Percentiles rank a stretch among this genome's conserved stretches.
Evolutionary conservation across 2,329 filamentous ascomycete species (phyloP).

Genomic region (Cladosporium sp.): DNA sequence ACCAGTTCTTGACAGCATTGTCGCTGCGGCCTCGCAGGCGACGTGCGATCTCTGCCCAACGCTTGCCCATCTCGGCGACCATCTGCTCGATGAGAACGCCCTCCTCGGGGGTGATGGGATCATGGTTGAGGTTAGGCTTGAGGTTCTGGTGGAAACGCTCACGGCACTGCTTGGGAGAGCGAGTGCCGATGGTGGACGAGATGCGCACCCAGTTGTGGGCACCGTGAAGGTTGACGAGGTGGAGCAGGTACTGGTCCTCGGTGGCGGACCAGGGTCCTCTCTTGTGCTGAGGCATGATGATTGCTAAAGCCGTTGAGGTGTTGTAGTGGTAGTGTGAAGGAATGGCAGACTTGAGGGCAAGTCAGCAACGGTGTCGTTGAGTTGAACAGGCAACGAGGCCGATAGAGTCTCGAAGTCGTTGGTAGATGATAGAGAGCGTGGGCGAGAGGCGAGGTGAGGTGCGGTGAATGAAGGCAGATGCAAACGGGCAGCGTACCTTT

Average conservation of each 20-base stretch:
- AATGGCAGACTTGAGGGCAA: conserved; percentile 14
- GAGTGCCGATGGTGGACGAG: conserved; percentile 66
- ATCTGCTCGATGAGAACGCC: conserved; percentile 69
- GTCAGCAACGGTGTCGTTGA: conserved; percentile 13
- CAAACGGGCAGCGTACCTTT: conserved; percentile 14
- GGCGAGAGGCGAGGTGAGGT: conserved; percentile 8
- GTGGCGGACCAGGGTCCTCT: conserved; percentile 79
- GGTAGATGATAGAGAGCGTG: conserved; percentile 13
- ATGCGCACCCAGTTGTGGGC: conserved; percentile 89
- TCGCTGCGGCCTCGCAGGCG: conserved; percentile 79
- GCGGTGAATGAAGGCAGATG: conserved; percentile 3
- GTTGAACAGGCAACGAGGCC: conserved; percentile 17
- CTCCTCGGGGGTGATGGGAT: conserved; percentile 75
- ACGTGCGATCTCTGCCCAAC: conserved; percentile 90
- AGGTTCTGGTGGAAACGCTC: conserved; percentile 94
- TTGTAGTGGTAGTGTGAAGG: conserved; percentile 7
- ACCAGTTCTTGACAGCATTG: conserved; percentile 97
- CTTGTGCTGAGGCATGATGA: conserved; percentile 52
- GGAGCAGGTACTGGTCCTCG: conserved; percentile 68
- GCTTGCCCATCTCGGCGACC: conserved; percentile 74
- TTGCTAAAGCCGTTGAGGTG: conserved; percentile 16
- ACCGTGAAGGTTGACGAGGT: conserved; percentile 67
- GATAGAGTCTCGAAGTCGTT: conserved; percentile 31
- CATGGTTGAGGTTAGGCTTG: conserved; percentile 73
- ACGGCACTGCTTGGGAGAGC: conserved; percentile 90